Conservation (phyloP, 2,329 filamentous ascomycete species). For the Colletotrichum melonis region DNA sequence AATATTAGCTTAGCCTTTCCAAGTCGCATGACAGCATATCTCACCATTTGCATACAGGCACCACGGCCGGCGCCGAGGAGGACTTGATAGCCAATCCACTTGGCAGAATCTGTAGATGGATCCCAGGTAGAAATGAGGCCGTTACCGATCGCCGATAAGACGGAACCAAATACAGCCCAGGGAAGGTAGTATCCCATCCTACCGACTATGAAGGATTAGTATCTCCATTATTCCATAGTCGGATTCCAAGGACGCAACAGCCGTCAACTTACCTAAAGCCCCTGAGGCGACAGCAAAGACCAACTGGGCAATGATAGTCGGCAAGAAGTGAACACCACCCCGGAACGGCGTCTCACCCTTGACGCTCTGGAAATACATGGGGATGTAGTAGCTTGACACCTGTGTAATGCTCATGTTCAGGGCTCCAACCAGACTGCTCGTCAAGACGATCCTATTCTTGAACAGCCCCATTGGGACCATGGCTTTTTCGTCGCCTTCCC, state of each 20-base stretch:
- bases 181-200: slow-evolving; percentile 38
- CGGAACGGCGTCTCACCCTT: slow-evolving; percentile 50
- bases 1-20: background rate
- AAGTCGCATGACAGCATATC: slow-evolving; percentile 39
- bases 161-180: slow-evolving; percentile 46
- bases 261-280: slow-evolving; percentile 40
- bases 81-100: slow-evolving; percentile 62
- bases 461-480: slow-evolving; percentile 62
- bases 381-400: slow-evolving; percentile 58
- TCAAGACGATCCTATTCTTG: slow-evolving; percentile 54
- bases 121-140: slow-evolving; percentile 53
- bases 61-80: slow-evolving; percentile 58
- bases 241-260: background rate
- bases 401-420: slow-evolving; percentile 57
- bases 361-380: slow-evolving; percentile 64
- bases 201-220: slow-evolving; percentile 41
- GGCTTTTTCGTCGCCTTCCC: slow-evolving; percentile 54
- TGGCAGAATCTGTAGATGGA: slow-evolving; percentile 43
- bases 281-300: slow-evolving; percentile 50
- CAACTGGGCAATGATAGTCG: slow-evolving; percentile 51
- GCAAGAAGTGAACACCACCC: slow-evolving; percentile 53
- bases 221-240: background rate
- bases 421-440: slow-evolving; percentile 52
- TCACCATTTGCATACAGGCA: slow-evolving; percentile 53
- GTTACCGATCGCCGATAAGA: slow-evolving; percentile 48